These are phyloP conservation scores for Aspergillus nomiae DNA, from an alignment of 2,329 filamentous ascomycete genomes.

Conservation along the genomic window DNA sequence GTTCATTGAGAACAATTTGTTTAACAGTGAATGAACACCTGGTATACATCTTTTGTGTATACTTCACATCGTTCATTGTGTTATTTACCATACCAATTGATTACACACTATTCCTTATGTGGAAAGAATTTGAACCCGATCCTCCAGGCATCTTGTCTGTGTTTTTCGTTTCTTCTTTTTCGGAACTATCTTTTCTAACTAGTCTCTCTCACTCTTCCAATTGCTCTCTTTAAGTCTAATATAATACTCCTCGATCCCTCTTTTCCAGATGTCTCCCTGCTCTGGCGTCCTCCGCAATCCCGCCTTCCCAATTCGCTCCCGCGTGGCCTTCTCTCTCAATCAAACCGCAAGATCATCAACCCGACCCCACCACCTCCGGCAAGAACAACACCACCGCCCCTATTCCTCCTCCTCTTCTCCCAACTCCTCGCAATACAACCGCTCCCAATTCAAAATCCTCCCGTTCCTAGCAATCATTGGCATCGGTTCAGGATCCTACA, in stretches of 20 bases:
- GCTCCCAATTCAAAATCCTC: constrained; percentile 44
- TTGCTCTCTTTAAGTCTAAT: neutral
- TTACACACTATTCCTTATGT: neutral
- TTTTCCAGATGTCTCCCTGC: neutral
- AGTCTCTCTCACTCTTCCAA: neutral
- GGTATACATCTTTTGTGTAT: neutral
- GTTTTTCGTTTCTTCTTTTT: neutral
- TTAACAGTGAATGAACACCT: neutral
- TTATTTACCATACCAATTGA: neutral
- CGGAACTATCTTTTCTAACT: neutral
- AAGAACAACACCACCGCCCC: constrained; percentile 17
- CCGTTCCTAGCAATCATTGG: constrained; percentile 49
- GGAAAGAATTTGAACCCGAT: neutral
- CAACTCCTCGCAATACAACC: constrained; percentile 28
- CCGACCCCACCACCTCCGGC: constrained; percentile 19
- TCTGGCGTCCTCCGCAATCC: constrained; percentile 3
- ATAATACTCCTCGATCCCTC: neutral
- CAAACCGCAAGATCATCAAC: constrained; percentile 14
- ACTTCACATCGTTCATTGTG: neutral
- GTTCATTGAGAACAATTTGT: neutral
- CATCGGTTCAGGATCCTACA: constrained; percentile 53
- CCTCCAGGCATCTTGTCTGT: neutral
- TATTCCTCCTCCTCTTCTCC: constrained; percentile 17
- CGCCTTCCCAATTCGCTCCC: constrained; percentile 2
- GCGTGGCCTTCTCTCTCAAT: neutral